These are phyloP conservation scores for Sambucus nigra DNA, from an alignment of 129 eudicot species.

Conservation along the genomic window DNA sequence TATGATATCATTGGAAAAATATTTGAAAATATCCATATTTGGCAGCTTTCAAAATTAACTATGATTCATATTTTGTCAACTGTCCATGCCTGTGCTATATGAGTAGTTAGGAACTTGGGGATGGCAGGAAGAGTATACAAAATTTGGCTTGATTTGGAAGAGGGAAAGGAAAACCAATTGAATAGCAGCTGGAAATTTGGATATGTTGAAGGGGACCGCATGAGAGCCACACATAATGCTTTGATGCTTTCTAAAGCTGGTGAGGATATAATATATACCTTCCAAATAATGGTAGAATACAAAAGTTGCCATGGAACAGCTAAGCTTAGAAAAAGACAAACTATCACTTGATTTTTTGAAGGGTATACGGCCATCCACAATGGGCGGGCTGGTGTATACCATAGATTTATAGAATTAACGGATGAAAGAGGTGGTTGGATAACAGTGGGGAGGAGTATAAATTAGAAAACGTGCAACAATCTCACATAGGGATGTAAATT, in stretches of 20 bases:
- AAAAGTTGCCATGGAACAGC: constrained; percentile 3
- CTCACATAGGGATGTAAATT: too few relatives aligned
- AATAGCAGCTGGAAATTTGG: constrained; percentile 2
- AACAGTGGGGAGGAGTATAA: too few relatives aligned
- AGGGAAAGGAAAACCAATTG: neutral
- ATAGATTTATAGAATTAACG: too few relatives aligned
- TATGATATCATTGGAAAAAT: neutral
- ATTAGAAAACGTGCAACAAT: too few relatives aligned
- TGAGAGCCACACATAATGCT: constrained; percentile 6
- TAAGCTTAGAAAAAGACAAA: neutral
- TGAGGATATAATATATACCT: neutral
- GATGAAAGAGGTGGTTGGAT: too few relatives aligned
- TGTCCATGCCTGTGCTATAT: neutral
- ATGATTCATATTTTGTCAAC: neutral
- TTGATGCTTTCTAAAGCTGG: constrained; percentile 9
- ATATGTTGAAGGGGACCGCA: constrained; percentile 2
- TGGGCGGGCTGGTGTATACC: too few relatives aligned
- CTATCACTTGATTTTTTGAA: too few relatives aligned
- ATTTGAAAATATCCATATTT: neutral
- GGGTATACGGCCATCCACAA: neutral
- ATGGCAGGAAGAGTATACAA: neutral
- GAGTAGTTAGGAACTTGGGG: neutral
- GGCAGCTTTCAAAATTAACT: neutral
- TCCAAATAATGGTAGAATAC: neutral
- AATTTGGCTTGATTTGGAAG: neutral